Evolutionary conservation across 306 rosid species (phyloP).

Genomic region (Gastrolobium bilobum): DNA sequence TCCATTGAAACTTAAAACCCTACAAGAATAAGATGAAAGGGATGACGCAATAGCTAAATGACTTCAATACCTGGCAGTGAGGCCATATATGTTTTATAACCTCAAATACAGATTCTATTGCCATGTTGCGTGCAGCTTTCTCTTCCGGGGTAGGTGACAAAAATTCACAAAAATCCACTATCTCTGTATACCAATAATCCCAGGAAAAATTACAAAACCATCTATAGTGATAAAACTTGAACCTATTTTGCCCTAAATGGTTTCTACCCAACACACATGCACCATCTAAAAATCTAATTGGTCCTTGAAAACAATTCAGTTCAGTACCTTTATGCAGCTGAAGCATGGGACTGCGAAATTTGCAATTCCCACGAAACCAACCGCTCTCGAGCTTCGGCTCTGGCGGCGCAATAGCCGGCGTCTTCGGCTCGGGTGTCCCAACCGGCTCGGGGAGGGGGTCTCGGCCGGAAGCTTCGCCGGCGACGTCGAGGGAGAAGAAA

Average conservation of each 20-base stretch:
- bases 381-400: constrained; percentile 79
- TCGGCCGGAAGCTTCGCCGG: constrained; percentile 47
- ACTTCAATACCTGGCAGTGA: constrained; percentile 70
- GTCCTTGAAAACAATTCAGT: neutral
- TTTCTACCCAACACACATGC: neutral
- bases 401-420: constrained; percentile 57
- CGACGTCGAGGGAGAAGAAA: constrained; percentile 82
- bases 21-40: neutral
- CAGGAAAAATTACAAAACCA: constrained; percentile 1
- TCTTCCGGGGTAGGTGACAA: constrained; percentile 90
- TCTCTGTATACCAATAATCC: constrained; percentile 62
- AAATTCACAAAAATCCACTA: constrained; percentile 90
- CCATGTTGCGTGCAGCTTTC: constrained; percentile 69
- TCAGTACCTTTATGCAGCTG: constrained; percentile 90
- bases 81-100: constrained; percentile 94
- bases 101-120: constrained; percentile 75
- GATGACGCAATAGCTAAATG: neutral
- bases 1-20: constrained; percentile 18
- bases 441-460: constrained; percentile 35
- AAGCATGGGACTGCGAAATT: constrained; percentile 90
- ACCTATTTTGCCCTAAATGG: neutral
- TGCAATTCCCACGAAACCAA: constrained; percentile 85
- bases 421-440: constrained; percentile 50
- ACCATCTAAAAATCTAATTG: neutral
- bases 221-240: neutral